Evolutionary conservation across 371 early-diverging fungal species (phyloP).

Genomic region (Mortierella sp.): DNA sequence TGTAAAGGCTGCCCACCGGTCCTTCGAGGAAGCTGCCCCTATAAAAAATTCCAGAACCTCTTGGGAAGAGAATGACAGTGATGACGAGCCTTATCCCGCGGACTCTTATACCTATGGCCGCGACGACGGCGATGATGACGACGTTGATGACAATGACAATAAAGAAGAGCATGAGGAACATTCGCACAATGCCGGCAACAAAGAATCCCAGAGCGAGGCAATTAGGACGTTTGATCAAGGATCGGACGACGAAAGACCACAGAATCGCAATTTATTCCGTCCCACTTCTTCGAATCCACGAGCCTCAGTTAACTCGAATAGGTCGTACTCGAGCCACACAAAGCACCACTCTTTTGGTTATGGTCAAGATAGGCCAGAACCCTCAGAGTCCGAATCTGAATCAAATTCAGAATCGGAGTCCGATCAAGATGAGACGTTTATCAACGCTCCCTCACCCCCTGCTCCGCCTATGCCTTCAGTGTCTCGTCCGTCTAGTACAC

Average conservation of each 20-base stretch:
- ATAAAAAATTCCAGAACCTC: slow-evolving; percentile 31
- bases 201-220: neutral
- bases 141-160: slow-evolving; percentile 10
- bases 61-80: slow-evolving; percentile 51
- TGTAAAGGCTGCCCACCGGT: neutral
- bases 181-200: neutral
- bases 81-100: slow-evolving; percentile 42
- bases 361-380: slow-evolving; percentile 31
- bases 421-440: slow-evolving; percentile 22
- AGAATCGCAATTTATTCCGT: slow-evolving; percentile 21
- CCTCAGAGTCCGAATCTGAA: slow-evolving; percentile 46
- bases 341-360: slow-evolving; percentile 56
- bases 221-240: slow-evolving; percentile 24
- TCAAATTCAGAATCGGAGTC: slow-evolving; percentile 49
- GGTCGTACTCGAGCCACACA: slow-evolving; percentile 44
- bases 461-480: slow-evolving; percentile 6
- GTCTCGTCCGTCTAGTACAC: slow-evolving; percentile 18
- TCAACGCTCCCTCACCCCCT: slow-evolving; percentile 23
- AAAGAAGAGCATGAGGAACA: slow-evolving; percentile 17
- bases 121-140: slow-evolving; percentile 21
- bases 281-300: slow-evolving; percentile 12
- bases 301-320: slow-evolving; percentile 29
- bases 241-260: slow-evolving; percentile 11
- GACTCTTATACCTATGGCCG: slow-evolving; percentile 43
- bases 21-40: slow-evolving; percentile 8